These are phyloP conservation scores for Dictyostelium brefeldianum DNA, from an alignment of 78 protist genomes.

Conservation along the genomic window DNA sequence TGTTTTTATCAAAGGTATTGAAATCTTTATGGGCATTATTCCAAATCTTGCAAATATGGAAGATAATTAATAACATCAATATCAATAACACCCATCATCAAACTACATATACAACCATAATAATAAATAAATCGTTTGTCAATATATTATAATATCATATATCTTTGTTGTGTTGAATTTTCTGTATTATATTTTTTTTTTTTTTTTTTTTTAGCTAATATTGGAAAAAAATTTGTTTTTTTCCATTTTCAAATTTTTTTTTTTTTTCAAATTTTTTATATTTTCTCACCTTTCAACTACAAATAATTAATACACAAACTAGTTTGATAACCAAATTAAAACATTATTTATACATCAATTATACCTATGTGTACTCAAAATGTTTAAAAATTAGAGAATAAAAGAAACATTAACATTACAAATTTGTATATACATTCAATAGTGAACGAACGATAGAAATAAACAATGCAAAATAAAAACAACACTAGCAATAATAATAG, in stretches of 20 bases:
- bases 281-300: background rate
- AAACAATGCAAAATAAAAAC: background rate
- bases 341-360: background rate
- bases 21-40: slow-evolving; percentile 79
- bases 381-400: background rate
- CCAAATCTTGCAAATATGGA: slow-evolving; percentile 68
- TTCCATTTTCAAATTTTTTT: background rate
- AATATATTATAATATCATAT: background rate
- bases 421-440: too few relatives aligned
- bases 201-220: background rate
- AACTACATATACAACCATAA: too few relatives aligned
- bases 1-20: slow-evolving; percentile 86
- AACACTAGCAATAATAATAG: background rate
- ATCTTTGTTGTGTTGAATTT: background rate
- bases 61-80: background rate
- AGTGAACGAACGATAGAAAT: background rate
- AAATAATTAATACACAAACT: background rate
- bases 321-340: background rate
- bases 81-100: background rate
- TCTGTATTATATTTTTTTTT: background rate
- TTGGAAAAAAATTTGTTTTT: background rate
- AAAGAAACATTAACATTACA: too few relatives aligned
- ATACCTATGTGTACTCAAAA: background rate
- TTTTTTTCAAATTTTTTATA: background rate
- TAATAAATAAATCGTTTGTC: background rate